Conservation (phyloP, 306 rosid genomes). For the Urtica urens region DNA sequence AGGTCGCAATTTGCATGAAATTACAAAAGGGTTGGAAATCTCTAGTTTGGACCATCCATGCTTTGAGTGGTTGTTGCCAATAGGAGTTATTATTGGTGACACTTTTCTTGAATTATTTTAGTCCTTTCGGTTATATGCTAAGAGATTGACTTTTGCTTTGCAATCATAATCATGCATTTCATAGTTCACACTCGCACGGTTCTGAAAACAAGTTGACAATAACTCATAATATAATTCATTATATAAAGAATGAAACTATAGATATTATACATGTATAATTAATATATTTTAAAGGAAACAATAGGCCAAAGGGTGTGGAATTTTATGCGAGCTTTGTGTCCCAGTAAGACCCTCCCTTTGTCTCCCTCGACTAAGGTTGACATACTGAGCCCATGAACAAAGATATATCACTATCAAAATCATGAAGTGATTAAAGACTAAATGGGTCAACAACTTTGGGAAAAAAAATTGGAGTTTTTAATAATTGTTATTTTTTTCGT, state of each 20-base stretch:
- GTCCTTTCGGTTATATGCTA: slow-evolving; percentile 19
- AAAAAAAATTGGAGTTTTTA: slow-evolving; percentile 1
- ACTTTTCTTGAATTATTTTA: slow-evolving; percentile 22
- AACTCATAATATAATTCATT: background rate
- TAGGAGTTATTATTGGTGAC: slow-evolving; percentile 29
- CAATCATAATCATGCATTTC: slow-evolving; percentile 6
- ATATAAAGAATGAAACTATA: background rate
- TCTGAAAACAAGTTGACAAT: slow-evolving; percentile 9
- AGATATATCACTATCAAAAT: slow-evolving; percentile 16
- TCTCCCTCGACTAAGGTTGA: slow-evolving; percentile 22
- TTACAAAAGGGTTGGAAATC: slow-evolving; percentile 11
- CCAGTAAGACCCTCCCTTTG: slow-evolving; percentile 6
- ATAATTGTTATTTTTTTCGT: slow-evolving; percentile 1
- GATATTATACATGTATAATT: background rate
- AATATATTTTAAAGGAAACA: background rate
- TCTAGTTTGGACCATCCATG: slow-evolving; percentile 16
- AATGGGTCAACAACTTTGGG: slow-evolving; percentile 20
- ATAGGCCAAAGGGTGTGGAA: slow-evolving; percentile 3
- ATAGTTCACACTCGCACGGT: slow-evolving; percentile 8
- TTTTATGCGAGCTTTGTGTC: slow-evolving; percentile 9
- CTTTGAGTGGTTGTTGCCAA: slow-evolving; percentile 11
- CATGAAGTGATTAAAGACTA: slow-evolving; percentile 16
- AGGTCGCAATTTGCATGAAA: background rate
- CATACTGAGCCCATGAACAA: slow-evolving; percentile 14
- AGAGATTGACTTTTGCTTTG: slow-evolving; percentile 20